Base-by-base conservation (phyloP, 139 green algal species). In the Chlorella sp. region DNA sequence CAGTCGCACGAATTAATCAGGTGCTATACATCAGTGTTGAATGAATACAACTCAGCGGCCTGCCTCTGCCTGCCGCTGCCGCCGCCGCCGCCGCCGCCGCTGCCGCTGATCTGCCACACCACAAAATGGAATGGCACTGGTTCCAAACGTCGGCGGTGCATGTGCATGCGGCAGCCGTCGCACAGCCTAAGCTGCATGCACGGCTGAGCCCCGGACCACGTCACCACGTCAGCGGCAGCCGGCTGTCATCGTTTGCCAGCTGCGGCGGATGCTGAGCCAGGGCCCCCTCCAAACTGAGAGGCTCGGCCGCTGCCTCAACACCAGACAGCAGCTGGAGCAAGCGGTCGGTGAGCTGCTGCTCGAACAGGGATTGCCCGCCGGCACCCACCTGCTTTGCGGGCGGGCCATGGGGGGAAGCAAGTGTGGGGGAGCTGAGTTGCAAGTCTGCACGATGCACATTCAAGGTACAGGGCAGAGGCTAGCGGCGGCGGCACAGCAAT, bases 181-280 rank as follows among this genome's bases (percentile, higher is more conserved):
- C n/a, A n/a, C n/a, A n/a, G n/a, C n/a, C n/a, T n/a, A n/a, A n/a
- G n/a, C n/a, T n/a, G n/a, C n/a, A n/a, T n/a, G n/a, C n/a, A n/a
- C n/a, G n/a, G n/a, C n/a, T n/a, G n/a, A n/a, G n/a, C n/a, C 44
- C 44, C 44, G 6, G 44, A 30, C 69, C 23, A 13, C 13, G 15
- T 74, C 64, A 83, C 78, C 78, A 83, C 39, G 78, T 83, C 34
- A 83, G 78, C 11, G 78, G 78, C 78, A 83, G 78, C 63, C 63
- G 39, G 30, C 63, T 67, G 39, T 38, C 78, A 21, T 83, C 78
- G 28, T 83, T 65, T 0, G 25, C 36, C 36, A 25, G 41, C 39
- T 9, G 38, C 0, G 78, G 78, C 20, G 78, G 78, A 28, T 63
- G 62, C 78, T 34, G n/a, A 2, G 26, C 28, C 30, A 83, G 63